A percentile compares a stretch with the other conserved stretches of the same genome.
These are phyloP conservation scores for Fonsecaea pedrosoi DNA, from an alignment of 2,329 filamentous ascomycete genomes.

Conservation along the genomic window DNA sequence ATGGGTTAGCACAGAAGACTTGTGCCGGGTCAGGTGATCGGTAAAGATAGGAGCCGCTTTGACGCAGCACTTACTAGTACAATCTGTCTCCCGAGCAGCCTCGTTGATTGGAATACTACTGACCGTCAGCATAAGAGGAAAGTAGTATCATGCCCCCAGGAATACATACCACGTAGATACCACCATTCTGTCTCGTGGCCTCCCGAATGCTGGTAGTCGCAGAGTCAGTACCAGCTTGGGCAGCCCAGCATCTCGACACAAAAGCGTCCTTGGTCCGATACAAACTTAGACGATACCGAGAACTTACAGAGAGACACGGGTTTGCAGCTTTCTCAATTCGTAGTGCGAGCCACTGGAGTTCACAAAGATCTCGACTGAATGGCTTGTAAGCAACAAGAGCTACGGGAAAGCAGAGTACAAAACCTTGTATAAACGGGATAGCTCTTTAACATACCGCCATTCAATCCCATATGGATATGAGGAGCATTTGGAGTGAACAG, in stretches of 20 bases:
- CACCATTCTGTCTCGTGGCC: background rate
- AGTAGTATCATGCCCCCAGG: background rate
- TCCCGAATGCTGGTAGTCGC: background rate
- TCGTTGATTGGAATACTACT: conserved; percentile 5
- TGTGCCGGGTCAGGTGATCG: background rate
- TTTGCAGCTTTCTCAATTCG: background rate
- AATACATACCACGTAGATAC: background rate
- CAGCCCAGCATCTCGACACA: background rate
- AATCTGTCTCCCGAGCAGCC: conserved; percentile 7
- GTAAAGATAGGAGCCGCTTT: conserved; percentile 18
- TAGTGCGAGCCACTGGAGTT: conserved; percentile 3
- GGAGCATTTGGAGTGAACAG: background rate
- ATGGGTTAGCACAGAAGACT: background rate
- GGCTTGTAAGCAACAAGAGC: background rate
- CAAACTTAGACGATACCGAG: background rate
- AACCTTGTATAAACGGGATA: background rate
- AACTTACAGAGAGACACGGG: background rate
- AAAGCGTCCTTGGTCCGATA: background rate
- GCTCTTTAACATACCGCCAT: background rate
- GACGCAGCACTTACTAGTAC: background rate
- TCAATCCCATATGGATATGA: background rate
- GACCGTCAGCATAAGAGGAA: background rate
- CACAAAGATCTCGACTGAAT: conserved; percentile 2
- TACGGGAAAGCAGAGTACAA: background rate
- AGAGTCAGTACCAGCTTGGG: background rate